Base-by-base conservation (phyloP, 805 yeast species). In the Candida easanensis region DNA sequence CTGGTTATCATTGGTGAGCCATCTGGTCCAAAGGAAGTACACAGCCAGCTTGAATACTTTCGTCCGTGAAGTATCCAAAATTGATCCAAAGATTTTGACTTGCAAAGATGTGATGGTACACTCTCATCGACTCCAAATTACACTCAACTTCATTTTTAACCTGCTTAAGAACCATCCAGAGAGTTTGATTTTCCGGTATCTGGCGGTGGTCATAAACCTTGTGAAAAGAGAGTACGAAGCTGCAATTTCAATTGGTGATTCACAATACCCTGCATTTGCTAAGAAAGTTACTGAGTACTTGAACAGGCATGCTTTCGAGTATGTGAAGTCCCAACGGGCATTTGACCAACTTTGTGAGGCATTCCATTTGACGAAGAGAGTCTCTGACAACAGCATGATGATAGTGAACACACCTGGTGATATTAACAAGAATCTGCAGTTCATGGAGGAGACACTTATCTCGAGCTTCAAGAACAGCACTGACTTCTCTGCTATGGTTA, bases 111-210 rank as follows among this genome's bases (percentile, higher is more conserved):
- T 39, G 1, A 23, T 51, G n/a, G 42, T 55, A 9, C 56, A 51
- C 21, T 43, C 55, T 0, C 51, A 56, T 13, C 50, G 51, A n/a
- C 27, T 52, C 2, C 54, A 50, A 23, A 47, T 57, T 3, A 42
- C 54, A 2, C 44, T 41, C 5, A 46, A 38, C 21, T 27, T 58
- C 4, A 39, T 57, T 1, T 39, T 49, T 17, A 48, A 47, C 17
- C 18, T 58, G 9, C 36, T 55, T 28, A 50, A 38, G 16, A 44
- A 34, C 17, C 46, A 44, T 18, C 22, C 52, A 1, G 27, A 42
- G 1, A 33, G 44, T 16, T 33, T 45, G 1, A 48, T 44, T 17
- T 28, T 51, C 5, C 25, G 54, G n/a, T 44, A 43, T 21, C 31
- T 56, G 14, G 40, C 58, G 1, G 35, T 54, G 18, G 8, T 53